A percentile compares a stretch with the other conserved stretches of the same genome.
Conservation (phyloP, 768 basidiomycete species). For the Xerocomellus amylosporus region DNA sequence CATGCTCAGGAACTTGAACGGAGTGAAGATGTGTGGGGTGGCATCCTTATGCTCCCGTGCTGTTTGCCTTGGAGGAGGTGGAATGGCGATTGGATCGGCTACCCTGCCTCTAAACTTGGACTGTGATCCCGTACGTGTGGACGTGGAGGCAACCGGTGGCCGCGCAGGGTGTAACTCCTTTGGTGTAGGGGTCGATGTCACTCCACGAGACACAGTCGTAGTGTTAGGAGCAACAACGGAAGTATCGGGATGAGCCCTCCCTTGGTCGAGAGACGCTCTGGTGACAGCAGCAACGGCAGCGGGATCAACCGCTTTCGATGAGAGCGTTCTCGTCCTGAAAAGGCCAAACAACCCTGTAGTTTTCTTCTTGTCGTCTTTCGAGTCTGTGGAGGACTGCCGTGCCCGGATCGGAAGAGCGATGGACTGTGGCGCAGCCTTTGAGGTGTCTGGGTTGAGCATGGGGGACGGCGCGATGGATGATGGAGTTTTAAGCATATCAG, state of each 20-base stretch:
- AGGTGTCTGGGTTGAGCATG: conserved; percentile 37
- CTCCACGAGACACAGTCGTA: conserved; percentile 14
- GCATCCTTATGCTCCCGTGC: conserved; percentile 38
- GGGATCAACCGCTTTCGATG: conserved; percentile 28
- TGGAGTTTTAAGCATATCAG: conserved; percentile 56
- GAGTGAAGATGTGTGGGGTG: conserved; percentile 51
- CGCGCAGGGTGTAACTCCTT: conserved; percentile 16
- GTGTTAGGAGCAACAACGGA: not conserved
- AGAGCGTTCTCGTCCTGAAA: conserved; percentile 33
- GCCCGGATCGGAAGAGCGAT: conserved; percentile 18
- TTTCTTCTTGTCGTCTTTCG: conserved; percentile 35
- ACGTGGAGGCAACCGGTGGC: conserved; percentile 1
- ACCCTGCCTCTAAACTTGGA: conserved; percentile 15
- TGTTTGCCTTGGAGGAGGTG: conserved; percentile 33
- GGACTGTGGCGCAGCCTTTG: conserved; percentile 4
- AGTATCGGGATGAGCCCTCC: conserved; percentile 11
- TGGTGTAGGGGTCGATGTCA: conserved; percentile 5
- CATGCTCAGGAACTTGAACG: conserved; percentile 58
- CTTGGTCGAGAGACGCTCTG: conserved; percentile 22
- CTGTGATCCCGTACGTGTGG: conserved; percentile 13
- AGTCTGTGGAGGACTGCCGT: conserved; percentile 30
- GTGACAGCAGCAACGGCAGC: conserved; percentile 19
- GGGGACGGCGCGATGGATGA: conserved; percentile 59
- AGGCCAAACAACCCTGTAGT: conserved; percentile 28
- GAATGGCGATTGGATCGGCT: conserved; percentile 27